phyloP scores from a whole-genome alignment of 2,329 filamentous ascomycete species.

The Zalaria sp. region DNA sequence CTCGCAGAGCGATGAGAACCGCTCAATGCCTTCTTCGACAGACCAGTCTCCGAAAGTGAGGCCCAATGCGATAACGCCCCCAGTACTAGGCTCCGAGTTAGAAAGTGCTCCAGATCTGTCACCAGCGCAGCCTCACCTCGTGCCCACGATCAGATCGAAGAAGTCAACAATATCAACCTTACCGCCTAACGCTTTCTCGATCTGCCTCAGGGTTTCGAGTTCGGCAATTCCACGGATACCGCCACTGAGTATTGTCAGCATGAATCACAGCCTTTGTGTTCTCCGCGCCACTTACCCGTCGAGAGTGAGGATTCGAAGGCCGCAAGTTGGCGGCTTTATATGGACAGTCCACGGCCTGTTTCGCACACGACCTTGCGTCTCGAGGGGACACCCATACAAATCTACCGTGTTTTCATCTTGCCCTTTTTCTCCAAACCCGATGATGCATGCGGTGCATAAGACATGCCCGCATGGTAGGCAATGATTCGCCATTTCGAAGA shows the following conservation, averaged over 20 bases:
- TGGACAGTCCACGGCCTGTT: conserved; percentile 10
- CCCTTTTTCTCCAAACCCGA: conserved; percentile 14
- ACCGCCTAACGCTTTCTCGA: conserved; percentile 25
- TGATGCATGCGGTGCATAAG: conserved; percentile 27
- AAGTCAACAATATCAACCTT: conserved; percentile 28
- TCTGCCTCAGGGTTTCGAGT: conserved; percentile 25
- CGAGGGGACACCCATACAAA: conserved; percentile 20
- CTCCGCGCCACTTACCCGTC: conserved; percentile 21
- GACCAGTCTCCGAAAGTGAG: conserved; percentile 24
- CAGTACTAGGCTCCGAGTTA: conserved; percentile 13
- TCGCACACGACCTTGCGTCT: conserved; percentile 5
- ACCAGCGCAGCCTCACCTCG: conserved; percentile 8
- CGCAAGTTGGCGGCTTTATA: conserved; percentile 21
- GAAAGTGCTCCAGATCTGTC: no score
- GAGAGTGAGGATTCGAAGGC: conserved; percentile 24
- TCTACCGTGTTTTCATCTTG: conserved; percentile 12
- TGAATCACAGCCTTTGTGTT: no score
- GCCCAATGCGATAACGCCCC: conserved; percentile 31
- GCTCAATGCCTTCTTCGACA: conserved; percentile 24
- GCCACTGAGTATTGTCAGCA: conserved; percentile 13
- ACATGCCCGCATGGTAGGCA: conserved; percentile 32
- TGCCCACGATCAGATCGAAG: conserved; percentile 36
- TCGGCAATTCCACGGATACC: conserved; percentile 33
- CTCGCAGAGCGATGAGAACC: conserved; percentile 25
- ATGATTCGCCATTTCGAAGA: conserved; percentile 29